Conservation (phyloP, 495 filamentous ascomycete genomes). For the Chaetomium fimeti region DNA sequence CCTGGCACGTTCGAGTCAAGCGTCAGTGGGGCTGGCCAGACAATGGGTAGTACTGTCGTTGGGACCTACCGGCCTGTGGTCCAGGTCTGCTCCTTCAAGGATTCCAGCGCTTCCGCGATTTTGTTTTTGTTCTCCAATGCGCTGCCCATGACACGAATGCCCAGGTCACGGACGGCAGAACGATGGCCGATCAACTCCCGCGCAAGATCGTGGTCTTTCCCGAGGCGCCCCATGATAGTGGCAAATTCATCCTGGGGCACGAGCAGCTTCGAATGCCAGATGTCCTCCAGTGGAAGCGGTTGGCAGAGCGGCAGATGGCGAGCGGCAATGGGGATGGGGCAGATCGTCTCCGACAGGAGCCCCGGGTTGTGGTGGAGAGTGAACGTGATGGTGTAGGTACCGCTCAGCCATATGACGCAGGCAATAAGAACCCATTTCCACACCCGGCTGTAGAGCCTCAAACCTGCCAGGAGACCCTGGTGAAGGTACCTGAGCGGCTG, state of each 20-base stretch:
- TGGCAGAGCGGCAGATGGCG: too few relatives aligned
- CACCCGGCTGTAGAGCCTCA: too few relatives aligned
- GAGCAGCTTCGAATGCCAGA: too few relatives aligned
- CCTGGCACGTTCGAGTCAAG: background rate
- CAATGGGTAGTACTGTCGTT: too few relatives aligned
- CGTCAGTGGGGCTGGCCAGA: too few relatives aligned
- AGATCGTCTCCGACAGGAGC: too few relatives aligned
- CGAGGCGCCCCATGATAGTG: background rate
- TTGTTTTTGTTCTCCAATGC: background rate
- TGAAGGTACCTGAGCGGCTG: too few relatives aligned
- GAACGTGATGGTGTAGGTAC: background rate
- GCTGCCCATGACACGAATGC: background rate
- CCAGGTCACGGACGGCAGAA: background rate
- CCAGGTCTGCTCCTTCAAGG: background rate
- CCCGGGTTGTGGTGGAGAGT: background rate
- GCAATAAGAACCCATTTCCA: background rate
- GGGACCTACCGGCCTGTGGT: background rate
- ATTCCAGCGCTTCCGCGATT: background rate
- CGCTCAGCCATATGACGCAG: background rate
- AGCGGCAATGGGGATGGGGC: too few relatives aligned
- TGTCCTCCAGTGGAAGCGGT: too few relatives aligned
- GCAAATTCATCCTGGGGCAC: background rate
- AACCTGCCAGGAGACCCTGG: too few relatives aligned
- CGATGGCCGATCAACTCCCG: background rate
- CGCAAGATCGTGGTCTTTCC: background rate